Base-by-base conservation (phyloP, 148 eudicot species). In the Fagopyrum tataricum region DNA sequence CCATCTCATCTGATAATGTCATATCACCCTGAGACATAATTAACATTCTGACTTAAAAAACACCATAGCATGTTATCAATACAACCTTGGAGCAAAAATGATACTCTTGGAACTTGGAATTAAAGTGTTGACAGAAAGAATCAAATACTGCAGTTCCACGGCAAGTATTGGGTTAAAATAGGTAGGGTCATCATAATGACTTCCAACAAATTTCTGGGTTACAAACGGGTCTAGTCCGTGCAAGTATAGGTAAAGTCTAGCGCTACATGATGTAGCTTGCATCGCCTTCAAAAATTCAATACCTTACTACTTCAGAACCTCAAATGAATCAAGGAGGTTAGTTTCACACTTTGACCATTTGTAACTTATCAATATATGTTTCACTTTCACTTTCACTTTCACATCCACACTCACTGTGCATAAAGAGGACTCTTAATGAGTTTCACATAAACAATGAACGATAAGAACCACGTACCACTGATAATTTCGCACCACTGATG, bases 1-100 rank as follows among this genome's bases (percentile, higher is more conserved):
- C 99, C 88, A 89, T 90, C 84, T 95, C 90, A 83, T 96, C 99
- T 15, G 91, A 84, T 77, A 83, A 70, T 79, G 90, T 77, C 74
- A 91, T 80, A 24, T 82, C 94, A 71, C 86, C 96, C 99, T 95
- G 43, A 70, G 72, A 70, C 49, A 43, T 8, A 44, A 70, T 70
- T 64, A 64, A 64, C 69, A 64, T 31, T 64, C 42, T 31, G 15
- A 64, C 69, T 31, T 14, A 14, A 31, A 61, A 12, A 9, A 26
- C 37, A 56, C 4, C 41, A 61, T n/a, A 20, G 47, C 44, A 67
- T 67, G 47, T 48, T 44, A 68, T 46, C 4, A 61, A 61, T 53
- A 53, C 59, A 53, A 5, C 59, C 10, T 2, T 53, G 23, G 8
- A 20, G 6, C 18, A 20, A 53, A 56, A 8, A 21, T 56, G 0